Base-by-base conservation (phyloP, 805 yeast genomes). In the Wickerhamiella alocasiicola region DNA sequence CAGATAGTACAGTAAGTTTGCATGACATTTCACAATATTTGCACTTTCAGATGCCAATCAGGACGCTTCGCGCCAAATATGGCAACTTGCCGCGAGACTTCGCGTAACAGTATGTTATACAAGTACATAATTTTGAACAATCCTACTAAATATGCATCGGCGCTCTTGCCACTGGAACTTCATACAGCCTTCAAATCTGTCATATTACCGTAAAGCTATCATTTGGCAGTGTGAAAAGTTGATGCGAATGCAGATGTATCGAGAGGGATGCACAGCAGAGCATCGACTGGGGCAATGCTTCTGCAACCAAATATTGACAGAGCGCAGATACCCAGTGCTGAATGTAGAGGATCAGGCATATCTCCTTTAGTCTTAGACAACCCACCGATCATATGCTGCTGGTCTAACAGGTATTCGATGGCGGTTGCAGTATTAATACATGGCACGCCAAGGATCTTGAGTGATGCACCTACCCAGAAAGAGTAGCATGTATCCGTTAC, bases 401-500 rank as follows among this genome's bases (percentile, higher is more conserved):
- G 77, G 0, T 61, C 48, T 9, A 78, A 46, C 16, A 84, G 56
- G 50, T 67, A 83, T 3, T 55, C 46, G 2, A 51, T 47, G 1
- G 69, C 66, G 5, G 49, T 46, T 0, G 48, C 42, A 1, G 55
- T 56, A 9, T 37, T 23, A 17, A 19, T 11, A n/a, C 16, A 5
- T 15, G 21, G 29, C 3, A 17, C 41, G 6, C 35, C 41, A 18
- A 82, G 50, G 11, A 78, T 49, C 1, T 54, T 49, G 46, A 83
- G 60, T 4, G 82, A 64, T 2, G 73, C 87, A 12, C 74, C 51
- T 34, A 74, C 71, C 95, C 95, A 85, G 67, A 84, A 85, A 5
- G 79, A 71, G 54, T 85, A 85, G 61, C 96, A 85, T 0, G 94
- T 79, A 57, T 85, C 96, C 3, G 80, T 80, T 43, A 67, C 70